Conservation (phyloP, 2,329 filamentous ascomycete genomes). For the Fusarium domesticum region DNA sequence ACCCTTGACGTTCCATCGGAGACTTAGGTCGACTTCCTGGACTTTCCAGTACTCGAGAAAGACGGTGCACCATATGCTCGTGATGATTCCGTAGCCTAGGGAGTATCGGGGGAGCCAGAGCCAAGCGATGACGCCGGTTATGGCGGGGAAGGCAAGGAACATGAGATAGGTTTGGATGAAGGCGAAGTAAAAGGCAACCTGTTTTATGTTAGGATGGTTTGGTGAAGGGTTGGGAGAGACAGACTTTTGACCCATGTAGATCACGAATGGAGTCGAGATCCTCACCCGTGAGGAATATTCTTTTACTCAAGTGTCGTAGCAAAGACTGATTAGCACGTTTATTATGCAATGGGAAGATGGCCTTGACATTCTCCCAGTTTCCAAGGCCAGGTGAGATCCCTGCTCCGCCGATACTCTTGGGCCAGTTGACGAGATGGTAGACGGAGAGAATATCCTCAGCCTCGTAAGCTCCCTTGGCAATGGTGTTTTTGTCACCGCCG, state of each 20-base stretch:
- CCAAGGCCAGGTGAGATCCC: conserved; percentile 57
- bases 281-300: conserved; percentile 47
- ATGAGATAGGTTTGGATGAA: conserved; percentile 74
- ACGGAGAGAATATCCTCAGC: conserved; percentile 69
- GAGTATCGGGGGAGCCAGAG: conserved; percentile 68
- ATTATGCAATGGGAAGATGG: conserved; percentile 63
- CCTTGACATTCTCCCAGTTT: conserved; percentile 58
- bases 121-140: conserved; percentile 67
- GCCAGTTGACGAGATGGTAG: conserved; percentile 63
- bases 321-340: conserved; percentile 53
- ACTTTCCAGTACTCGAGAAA: conserved; percentile 82
- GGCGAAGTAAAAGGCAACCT: conserved; percentile 79
- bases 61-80: conserved; percentile 66
- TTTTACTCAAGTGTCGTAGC: conserved; percentile 54
- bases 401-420: conserved; percentile 57
- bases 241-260: conserved; percentile 57
- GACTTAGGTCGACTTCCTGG: conserved; percentile 65
- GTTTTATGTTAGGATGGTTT: rapidly evolving
- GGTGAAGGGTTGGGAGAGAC: rapidly evolving
- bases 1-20: conserved; percentile 70
- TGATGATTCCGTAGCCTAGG: conserved; percentile 63
- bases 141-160: conserved; percentile 67
- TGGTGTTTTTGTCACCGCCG: conserved; percentile 48
- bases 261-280: conserved; percentile 60
- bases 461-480: conserved; percentile 51